Evolutionary conservation across 2,329 filamentous ascomycete species (phyloP).

Genomic region (Phaeosphaeriaceae sp.): DNA sequence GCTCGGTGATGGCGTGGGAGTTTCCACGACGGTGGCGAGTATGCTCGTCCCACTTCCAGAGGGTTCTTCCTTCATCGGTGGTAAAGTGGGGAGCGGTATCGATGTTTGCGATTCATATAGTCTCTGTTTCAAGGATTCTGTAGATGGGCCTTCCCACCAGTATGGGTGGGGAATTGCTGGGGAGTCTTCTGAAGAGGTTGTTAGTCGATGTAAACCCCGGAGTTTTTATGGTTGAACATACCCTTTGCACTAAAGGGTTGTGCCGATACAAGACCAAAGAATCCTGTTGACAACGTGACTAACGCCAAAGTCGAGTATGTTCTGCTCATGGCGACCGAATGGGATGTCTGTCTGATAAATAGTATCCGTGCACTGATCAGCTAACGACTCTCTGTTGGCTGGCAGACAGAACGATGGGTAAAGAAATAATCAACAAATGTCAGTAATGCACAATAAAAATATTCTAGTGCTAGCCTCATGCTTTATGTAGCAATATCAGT

Average conservation of each 20-base stretch:
- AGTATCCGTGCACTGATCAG: slow-evolving; percentile 19
- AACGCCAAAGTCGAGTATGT: slow-evolving; percentile 21
- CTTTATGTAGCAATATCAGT: slow-evolving; percentile 7
- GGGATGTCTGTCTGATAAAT: slow-evolving; percentile 6
- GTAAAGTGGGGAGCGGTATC: slow-evolving; percentile 3
- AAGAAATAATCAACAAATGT: slow-evolving; percentile 11
- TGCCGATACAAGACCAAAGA: slow-evolving; percentile 17
- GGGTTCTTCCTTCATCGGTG: slow-evolving; percentile 6
- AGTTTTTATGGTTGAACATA: slow-evolving; percentile 1
- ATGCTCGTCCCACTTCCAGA: slow-evolving; percentile 11
- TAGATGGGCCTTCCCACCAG: slow-evolving; percentile 15
- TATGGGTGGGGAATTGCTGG: slow-evolving; percentile 18
- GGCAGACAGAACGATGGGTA: slow-evolving; percentile 5
- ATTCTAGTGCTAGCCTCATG: slow-evolving; percentile 15
- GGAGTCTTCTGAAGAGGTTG: slow-evolving; percentile 15
- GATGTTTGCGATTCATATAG: slow-evolving; percentile 2
- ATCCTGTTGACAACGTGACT: slow-evolving; percentile 21
- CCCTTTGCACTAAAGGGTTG: slow-evolving; percentile 18
- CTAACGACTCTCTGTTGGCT: slow-evolving; percentile 3
- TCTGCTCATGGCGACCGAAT: slow-evolving; percentile 23
- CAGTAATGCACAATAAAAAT: slow-evolving; percentile 13
- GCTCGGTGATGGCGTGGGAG: neutral
- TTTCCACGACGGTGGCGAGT: slow-evolving; percentile 1
- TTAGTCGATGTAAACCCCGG: too few relatives aligned
- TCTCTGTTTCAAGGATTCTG: slow-evolving; percentile 2